Evolutionary conservation across 202 grass and related monocot genomes (phyloP).

Genomic region (Hordeum pubiflorum): DNA sequence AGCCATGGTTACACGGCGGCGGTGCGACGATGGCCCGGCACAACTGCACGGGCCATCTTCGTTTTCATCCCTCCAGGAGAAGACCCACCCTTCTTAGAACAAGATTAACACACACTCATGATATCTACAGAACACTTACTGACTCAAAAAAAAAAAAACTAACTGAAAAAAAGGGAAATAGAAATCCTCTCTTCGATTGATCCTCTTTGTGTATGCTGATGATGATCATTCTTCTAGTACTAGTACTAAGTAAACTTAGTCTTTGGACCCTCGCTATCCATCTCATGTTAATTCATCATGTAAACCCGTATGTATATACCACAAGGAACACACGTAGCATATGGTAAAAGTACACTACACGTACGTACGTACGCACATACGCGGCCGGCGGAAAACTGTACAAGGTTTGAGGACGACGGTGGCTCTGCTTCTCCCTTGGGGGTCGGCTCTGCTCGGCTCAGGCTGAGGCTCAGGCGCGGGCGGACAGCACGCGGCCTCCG

Average conservation of each 20-base stretch:
- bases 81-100: not conserved
- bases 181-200: not conserved
- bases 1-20: slow-evolving; percentile 22
- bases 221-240: not conserved
- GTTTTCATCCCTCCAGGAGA: not conserved
- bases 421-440: not conserved
- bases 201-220: not conserved
- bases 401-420: slow-evolving; percentile 21
- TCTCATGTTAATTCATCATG: slow-evolving; percentile 38
- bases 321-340: slow-evolving; percentile 20
- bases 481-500: slow-evolving; percentile 42
- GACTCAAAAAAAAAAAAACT: not conserved
- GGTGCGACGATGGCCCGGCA: not conserved
- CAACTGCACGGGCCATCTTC: not conserved
- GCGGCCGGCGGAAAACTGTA: slow-evolving; percentile 41
- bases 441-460: not conserved
- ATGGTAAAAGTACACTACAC: not conserved
- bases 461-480: slow-evolving; percentile 37
- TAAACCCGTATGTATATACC: slow-evolving; percentile 23
- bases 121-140: slow-evolving; percentile 24
- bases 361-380: not conserved
- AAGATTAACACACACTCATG: not conserved
- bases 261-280: not conserved
- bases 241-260: not conserved
- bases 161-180: not conserved